Base-by-base conservation (phyloP, 805 yeast species). In the Yamadazyma takamatsuzukensis region DNA sequence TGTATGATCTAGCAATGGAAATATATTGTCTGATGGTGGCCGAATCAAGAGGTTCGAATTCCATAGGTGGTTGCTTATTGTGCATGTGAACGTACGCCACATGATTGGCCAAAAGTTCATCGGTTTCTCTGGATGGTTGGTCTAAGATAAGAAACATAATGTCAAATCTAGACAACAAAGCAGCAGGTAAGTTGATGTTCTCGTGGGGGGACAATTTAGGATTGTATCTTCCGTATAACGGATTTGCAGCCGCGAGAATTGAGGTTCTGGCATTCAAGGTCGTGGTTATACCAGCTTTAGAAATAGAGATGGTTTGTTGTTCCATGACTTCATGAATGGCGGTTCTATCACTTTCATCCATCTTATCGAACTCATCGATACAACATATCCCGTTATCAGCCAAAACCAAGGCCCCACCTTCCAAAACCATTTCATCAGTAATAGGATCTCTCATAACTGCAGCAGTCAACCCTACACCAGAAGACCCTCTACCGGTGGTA, bases 311-410 rank as follows among this genome's bases (percentile, higher is more conserved):
- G 2, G 98, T 93, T 61, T 93, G 98, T 59, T 93, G 98, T 64
- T 93, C 98, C 98, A 93, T 93, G 21, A 93, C 98, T 69, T 90
- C 98, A 61, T 90, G 97, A 53, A 93, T 93, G 2, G 97, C 97
- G 0, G 97, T 93, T 53, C 98, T 74, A 62, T 93, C 98, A 42
- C 74, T 64, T 59, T 93, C 98, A 56, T 90, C 97, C 98, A 93
- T 93, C 67, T 93, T 93, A 62, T 93, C 98, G 53, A 93, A 93
- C 68, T 93, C 98, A 74, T 93, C 98, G 54, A 93, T 93, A 59
- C 98, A 93, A 66, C 97, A 93, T 42, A 93, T 83, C 57, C 98
- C 98, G 54, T 90, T 88, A 63, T 93, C 98, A 0, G 98, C 96
- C 36, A 93, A 65, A 5, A 93, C 97, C 36, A 93, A 70, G 1